Conservation (phyloP, 1,284 basidiomycete species). For the Boletus semigastroideus region DNA sequence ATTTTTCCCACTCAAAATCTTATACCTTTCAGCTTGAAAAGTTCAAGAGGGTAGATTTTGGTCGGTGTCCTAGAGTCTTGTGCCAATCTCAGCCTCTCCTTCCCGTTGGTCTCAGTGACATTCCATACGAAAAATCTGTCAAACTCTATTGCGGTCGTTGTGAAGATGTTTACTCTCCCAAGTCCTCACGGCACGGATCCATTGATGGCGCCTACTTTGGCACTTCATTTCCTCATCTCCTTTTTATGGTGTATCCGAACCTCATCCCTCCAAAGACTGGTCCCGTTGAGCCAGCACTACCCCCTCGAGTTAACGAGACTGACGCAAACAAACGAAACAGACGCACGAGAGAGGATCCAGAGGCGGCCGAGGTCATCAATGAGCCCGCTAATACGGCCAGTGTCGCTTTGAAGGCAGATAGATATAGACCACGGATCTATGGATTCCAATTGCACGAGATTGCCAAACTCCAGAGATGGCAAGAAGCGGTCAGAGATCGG, state of each 20-base stretch:
- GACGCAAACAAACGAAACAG: conserved; percentile 43
- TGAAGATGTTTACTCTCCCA: conserved; percentile 95
- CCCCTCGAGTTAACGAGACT: conserved; percentile 29
- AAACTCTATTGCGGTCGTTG: conserved; percentile 96
- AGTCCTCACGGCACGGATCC: conserved; percentile 89
- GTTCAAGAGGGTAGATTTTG: conserved; percentile 96
- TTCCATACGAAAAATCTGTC: conserved; percentile 94
- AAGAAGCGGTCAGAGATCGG: conserved; percentile 85
- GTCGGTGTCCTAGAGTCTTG: conserved; percentile 91
- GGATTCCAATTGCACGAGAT: conserved; percentile 93
- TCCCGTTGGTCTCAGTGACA: conserved; percentile 92
- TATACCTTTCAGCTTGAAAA: conserved; percentile 75
- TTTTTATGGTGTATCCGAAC: conserved; percentile 93
- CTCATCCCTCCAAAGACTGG: conserved; percentile 85
- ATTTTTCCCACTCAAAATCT: conserved; percentile 3
- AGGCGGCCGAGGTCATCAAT: conserved; percentile 53
- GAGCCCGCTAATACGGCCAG: conserved; percentile 72
- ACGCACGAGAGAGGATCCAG: conserved; percentile 51
- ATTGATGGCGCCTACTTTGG: conserved; percentile 98
- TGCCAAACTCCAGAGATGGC: conserved; percentile 92
- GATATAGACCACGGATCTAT: conserved; percentile 89
- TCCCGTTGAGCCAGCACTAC: conserved; percentile 47
- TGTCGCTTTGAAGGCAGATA: conserved; percentile 83
- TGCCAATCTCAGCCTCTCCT: conserved; percentile 91
- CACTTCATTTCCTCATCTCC: conserved; percentile 92